phyloP scores from a whole-genome alignment of 2,329 filamentous ascomycete genomes.

The Penicillium rolfsii region DNA sequence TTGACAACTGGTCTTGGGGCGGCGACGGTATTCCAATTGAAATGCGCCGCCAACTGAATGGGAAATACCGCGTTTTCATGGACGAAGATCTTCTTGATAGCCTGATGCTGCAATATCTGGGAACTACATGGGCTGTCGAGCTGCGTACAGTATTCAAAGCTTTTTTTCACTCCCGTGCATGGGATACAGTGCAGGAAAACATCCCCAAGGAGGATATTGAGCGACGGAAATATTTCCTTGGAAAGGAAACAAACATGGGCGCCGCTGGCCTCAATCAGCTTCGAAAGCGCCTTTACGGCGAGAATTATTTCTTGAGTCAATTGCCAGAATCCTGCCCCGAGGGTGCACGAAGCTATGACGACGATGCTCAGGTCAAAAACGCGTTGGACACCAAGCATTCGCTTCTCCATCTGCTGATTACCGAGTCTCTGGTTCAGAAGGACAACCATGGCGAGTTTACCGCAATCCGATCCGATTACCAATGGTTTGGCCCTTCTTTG shows the following conservation, averaged over 20 bases:
- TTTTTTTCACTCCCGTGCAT: slow-evolving; percentile 46
- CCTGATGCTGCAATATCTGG: slow-evolving; percentile 59
- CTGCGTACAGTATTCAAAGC: slow-evolving; percentile 49
- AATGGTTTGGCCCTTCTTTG: slow-evolving; percentile 61
- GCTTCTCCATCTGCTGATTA: slow-evolving; percentile 60
- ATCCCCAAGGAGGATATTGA: slow-evolving; percentile 45
- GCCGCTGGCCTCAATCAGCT: slow-evolving; percentile 34
- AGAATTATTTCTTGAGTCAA: slow-evolving; percentile 60
- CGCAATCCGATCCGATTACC: slow-evolving; percentile 61
- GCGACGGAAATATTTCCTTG: slow-evolving; percentile 52
- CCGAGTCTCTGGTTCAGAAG: slow-evolving; percentile 58
- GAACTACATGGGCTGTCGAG: slow-evolving; percentile 55
- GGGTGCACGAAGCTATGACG: slow-evolving; percentile 45
- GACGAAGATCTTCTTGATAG: slow-evolving; percentile 62
- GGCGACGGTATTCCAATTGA: slow-evolving; percentile 51
- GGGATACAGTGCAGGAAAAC: slow-evolving; percentile 42
- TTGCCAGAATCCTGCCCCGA: slow-evolving; percentile 50
- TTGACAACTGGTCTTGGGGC: slow-evolving; percentile 59
- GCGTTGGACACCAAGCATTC: slow-evolving; percentile 58
- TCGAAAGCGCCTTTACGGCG: slow-evolving; percentile 44
- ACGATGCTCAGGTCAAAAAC: slow-evolving; percentile 45
- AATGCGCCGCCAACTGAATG: slow-evolving; percentile 59
- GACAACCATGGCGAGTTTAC: slow-evolving; percentile 55
- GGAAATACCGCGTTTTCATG: slow-evolving; percentile 63
- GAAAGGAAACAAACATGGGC: slow-evolving; percentile 19